Percentiles rank a stretch among this genome's conserved stretches.
These are phyloP conservation scores for Phytopythium litorale DNA, from an alignment of 352 stramenopile species.

Conservation along the genomic window DNA sequence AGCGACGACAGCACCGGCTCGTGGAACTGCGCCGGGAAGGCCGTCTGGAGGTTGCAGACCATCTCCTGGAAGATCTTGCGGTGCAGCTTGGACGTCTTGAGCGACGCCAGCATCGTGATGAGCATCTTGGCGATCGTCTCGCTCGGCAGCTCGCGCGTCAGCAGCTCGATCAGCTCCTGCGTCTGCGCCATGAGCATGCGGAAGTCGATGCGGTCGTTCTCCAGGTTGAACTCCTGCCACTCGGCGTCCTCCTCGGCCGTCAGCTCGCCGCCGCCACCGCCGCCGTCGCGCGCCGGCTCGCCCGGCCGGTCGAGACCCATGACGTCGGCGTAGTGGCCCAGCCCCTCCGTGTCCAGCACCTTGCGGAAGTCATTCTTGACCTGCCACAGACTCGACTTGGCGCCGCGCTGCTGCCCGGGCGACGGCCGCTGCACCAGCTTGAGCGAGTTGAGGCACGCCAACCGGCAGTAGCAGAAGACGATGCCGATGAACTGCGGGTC, in stretches of 20 bases:
- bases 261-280: conserved; percentile 13
- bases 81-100: conserved; percentile 84
- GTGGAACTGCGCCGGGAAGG: conserved; percentile 62
- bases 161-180: conserved; percentile 52
- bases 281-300: conserved; percentile 7
- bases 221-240: conserved; percentile 83
- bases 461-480: conserved; percentile 77
- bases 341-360: conserved; percentile 76
- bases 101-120: conserved; percentile 75
- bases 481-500: conserved; percentile 77
- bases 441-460: conserved; percentile 80
- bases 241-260: conserved; percentile 58
- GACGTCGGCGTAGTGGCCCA: conserved; percentile 67
- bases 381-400: conserved; percentile 77
- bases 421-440: conserved; percentile 66
- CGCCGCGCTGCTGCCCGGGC: conserved; percentile 36
- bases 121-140: conserved; percentile 85
- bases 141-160: conserved; percentile 59
- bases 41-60: conserved; percentile 82
- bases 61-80: conserved; percentile 89
- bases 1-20: conserved; percentile 56
- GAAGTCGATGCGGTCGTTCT: conserved; percentile 87
- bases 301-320: conserved; percentile 52
- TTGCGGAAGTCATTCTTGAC: conserved; percentile 81
- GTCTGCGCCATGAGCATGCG: conserved; percentile 70